phyloP scores from a whole-genome alignment of 2,329 filamentous ascomycete species.

The Sporothrix pseudoabietina region DNA sequence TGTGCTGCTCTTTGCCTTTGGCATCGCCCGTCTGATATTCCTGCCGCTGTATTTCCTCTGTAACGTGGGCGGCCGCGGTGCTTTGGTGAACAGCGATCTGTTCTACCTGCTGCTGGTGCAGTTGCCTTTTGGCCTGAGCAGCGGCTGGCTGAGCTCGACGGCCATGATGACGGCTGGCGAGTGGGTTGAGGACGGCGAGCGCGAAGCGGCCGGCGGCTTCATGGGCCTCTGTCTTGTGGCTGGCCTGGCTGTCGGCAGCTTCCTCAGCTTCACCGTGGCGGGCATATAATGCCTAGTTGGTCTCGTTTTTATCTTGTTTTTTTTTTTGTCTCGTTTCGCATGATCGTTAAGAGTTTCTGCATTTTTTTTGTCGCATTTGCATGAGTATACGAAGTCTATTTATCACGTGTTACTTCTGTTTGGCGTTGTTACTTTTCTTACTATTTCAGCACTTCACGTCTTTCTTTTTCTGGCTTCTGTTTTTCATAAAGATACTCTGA shows the following conservation, averaged over 20 bases:
- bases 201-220: conserved; percentile 87
- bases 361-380: background rate
- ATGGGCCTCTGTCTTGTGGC: conserved; percentile 90
- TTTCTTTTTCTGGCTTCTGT: background rate
- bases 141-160: conserved; percentile 81
- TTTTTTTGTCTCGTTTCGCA: background rate
- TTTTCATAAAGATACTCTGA: background rate
- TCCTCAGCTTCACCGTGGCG: conserved; percentile 79
- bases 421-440: conserved; percentile 16
- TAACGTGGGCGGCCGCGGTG: conserved; percentile 78
- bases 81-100: conserved; percentile 73
- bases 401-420: background rate
- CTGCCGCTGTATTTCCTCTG: conserved; percentile 87
- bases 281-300: conserved; percentile 43
- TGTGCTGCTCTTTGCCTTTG: conserved; percentile 65
- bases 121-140: conserved; percentile 78
- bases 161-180: conserved; percentile 89
- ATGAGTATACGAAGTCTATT: conserved; percentile 4
- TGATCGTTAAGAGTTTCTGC: background rate
- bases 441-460: background rate
- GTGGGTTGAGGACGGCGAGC: conserved; percentile 79
- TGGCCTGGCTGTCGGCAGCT: conserved; percentile 80
- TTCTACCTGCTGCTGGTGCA: conserved; percentile 89
- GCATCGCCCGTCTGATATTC: conserved; percentile 67
- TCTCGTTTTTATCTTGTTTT: background rate